phyloP scores from a whole-genome alignment of 352 stramenopile genomes.

The Pythium grandisporangium region DNA sequence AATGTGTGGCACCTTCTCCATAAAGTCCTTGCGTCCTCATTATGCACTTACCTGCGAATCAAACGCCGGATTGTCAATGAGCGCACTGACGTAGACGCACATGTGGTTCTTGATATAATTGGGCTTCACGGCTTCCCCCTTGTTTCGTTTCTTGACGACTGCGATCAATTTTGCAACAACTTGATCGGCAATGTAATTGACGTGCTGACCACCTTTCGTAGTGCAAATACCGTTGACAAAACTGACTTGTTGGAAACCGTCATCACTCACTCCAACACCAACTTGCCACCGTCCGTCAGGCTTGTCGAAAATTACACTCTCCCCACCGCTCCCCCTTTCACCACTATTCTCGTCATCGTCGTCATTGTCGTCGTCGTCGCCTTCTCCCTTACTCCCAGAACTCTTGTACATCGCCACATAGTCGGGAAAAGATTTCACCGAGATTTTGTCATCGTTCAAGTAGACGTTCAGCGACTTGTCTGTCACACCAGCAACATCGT shows the following conservation, averaged over 20 bases:
- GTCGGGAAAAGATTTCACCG: slow-evolving; percentile 90
- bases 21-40: too few species aligned
- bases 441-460: slow-evolving; percentile 91
- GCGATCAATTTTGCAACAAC: slow-evolving; percentile 83
- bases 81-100: slow-evolving; percentile 92
- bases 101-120: slow-evolving; percentile 95
- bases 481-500: slow-evolving; percentile 95
- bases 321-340: slow-evolving; percentile 21
- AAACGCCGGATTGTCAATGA: slow-evolving; percentile 98
- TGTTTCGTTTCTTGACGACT: slow-evolving; percentile 93
- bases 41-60: slow-evolving; percentile 91
- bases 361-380: slow-evolving; percentile 18
- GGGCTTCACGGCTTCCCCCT: slow-evolving; percentile 89
- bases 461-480: slow-evolving; percentile 90
- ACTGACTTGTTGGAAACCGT: slow-evolving; percentile 93
- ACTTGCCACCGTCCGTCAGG: slow-evolving; percentile 94
- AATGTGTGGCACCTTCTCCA: too few species aligned
- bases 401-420: slow-evolving; percentile 91
- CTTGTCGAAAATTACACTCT: slow-evolving; percentile 86
- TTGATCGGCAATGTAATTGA: slow-evolving; percentile 91
- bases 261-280: slow-evolving; percentile 87
- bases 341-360: slow-evolving; percentile 19
- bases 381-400: slow-evolving; percentile 4
- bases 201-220: slow-evolving; percentile 94
- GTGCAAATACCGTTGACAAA: slow-evolving; percentile 99